Percentiles rank a stretch among this genome's conserved stretches.
phyloP scores from a whole-genome alignment of 441 rosid genomes.

The Erodium moschatum region DNA sequence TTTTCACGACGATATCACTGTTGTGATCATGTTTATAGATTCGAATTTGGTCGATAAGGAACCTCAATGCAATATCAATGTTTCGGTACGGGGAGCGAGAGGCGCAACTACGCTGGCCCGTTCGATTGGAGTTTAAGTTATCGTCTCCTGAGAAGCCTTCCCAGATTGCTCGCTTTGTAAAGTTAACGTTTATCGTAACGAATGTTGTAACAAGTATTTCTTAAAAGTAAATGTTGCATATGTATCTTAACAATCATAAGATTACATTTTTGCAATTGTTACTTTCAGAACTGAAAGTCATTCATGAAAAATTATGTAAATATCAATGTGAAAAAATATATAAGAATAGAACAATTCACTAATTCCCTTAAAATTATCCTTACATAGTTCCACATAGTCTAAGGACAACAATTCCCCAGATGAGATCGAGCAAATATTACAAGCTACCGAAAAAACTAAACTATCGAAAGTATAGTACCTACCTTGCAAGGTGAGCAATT shows the following conservation, averaged over 20 bases:
- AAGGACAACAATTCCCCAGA: neutral
- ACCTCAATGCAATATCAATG: constrained; percentile 1
- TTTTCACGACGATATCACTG: constrained; percentile 94
- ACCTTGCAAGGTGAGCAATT: neutral
- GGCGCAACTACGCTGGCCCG: neutral
- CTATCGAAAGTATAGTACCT: neutral
- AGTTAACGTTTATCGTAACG: too few relatives aligned
- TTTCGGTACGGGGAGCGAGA: constrained; percentile 71
- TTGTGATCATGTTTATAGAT: constrained; percentile 71
- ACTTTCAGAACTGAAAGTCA: too few relatives aligned
- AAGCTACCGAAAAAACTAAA: neutral
- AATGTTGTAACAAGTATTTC: too few relatives aligned
- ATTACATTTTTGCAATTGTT: too few relatives aligned
- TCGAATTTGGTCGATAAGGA: constrained; percentile 38
- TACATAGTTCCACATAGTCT: neutral
- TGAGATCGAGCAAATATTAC: neutral
- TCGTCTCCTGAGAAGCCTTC: too few relatives aligned
- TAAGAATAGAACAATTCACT: constrained; percentile 1
- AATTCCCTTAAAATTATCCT: neutral
- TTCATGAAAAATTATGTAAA: too few relatives aligned
- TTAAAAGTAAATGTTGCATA: too few relatives aligned
- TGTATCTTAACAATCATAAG: too few relatives aligned
- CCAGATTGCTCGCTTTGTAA: neutral
- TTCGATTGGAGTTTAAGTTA: neutral
- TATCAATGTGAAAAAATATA: neutral